Conservation (phyloP, 306 rosid genomes). For the Alnus glutinosa region DNA sequence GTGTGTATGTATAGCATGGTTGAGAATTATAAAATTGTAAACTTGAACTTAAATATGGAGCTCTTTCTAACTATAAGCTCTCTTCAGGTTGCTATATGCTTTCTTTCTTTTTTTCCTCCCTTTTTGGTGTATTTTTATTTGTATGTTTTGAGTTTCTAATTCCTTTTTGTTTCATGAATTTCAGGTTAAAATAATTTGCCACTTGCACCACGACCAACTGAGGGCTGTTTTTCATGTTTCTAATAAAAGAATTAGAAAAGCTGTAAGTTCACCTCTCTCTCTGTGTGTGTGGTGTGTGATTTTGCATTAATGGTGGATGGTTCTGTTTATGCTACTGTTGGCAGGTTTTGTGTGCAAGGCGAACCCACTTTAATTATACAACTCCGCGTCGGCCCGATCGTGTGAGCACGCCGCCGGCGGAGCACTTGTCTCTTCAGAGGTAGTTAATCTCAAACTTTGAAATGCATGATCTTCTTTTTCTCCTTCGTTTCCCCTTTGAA, state of each 20-base stretch:
- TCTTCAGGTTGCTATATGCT: background rate
- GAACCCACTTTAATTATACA: slow-evolving; percentile 80
- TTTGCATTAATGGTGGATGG: slow-evolving; percentile 8
- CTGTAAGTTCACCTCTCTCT: slow-evolving; percentile 56
- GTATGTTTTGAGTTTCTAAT: slow-evolving; percentile 26
- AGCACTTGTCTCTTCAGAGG: slow-evolving; percentile 79
- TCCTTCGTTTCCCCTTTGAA: background rate
- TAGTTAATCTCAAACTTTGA: slow-evolving; percentile 19
- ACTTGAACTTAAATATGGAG: no score
- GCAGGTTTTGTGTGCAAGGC: slow-evolving; percentile 79
- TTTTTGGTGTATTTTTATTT: background rate
- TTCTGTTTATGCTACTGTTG: slow-evolving; percentile 1
- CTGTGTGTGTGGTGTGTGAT: no score
- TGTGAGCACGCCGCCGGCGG: slow-evolving; percentile 60
- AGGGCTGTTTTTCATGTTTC: slow-evolving; percentile 88
- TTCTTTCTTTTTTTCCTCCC: background rate
- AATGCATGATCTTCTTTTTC: background rate
- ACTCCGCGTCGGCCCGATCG: slow-evolving; percentile 78
- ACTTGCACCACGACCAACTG: slow-evolving; percentile 87
- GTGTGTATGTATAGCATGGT: no score
- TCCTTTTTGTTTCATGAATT: slow-evolving; percentile 27
- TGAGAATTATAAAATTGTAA: background rate
- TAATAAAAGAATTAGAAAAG: slow-evolving; percentile 63
- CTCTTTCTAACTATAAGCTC: background rate
- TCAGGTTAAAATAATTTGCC: slow-evolving; percentile 78